A percentile compares a stretch with the other conserved stretches of the same genome.
Conservation (phyloP, 2,329 filamentous ascomycete genomes). For the Teratosphaeria viscida region DNA sequence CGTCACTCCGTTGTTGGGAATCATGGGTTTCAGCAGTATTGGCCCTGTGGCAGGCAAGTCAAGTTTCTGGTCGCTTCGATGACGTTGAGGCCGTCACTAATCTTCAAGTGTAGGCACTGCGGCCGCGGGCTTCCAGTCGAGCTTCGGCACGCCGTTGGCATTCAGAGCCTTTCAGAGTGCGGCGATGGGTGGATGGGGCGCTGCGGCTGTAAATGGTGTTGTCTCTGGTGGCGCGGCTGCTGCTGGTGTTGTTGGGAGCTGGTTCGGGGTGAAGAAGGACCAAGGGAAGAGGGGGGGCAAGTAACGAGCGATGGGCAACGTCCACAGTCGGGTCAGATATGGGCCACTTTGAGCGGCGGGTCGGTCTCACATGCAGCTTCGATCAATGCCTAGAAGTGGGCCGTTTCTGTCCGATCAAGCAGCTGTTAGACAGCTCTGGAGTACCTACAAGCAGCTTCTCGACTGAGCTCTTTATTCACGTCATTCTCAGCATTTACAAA, state of each 20-base stretch:
- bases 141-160: background rate
- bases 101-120: background rate
- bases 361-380: background rate
- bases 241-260: background rate
- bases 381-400: background rate
- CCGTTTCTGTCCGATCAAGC: background rate
- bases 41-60: slow-evolving; percentile 6
- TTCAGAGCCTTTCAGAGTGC: slow-evolving; percentile 5
- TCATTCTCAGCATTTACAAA: background rate
- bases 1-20: slow-evolving; percentile 1
- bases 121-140: slow-evolving; percentile 2
- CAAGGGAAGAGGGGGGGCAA: background rate
- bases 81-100: background rate
- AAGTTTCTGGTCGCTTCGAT: background rate
- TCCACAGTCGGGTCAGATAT: background rate
- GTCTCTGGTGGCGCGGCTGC: slow-evolving; percentile 1
- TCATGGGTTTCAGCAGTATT: slow-evolving; percentile 3
- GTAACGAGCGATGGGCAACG: background rate
- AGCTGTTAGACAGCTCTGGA: background rate
- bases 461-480: background rate
- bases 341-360: background rate
- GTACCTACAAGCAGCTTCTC: background rate
- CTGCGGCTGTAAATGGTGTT: background rate
- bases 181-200: slow-evolving; percentile 5
- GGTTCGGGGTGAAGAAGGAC: background rate